Conservation (phyloP, 139 green algal genomes). For the Mychonastes homosphaera region DNA sequence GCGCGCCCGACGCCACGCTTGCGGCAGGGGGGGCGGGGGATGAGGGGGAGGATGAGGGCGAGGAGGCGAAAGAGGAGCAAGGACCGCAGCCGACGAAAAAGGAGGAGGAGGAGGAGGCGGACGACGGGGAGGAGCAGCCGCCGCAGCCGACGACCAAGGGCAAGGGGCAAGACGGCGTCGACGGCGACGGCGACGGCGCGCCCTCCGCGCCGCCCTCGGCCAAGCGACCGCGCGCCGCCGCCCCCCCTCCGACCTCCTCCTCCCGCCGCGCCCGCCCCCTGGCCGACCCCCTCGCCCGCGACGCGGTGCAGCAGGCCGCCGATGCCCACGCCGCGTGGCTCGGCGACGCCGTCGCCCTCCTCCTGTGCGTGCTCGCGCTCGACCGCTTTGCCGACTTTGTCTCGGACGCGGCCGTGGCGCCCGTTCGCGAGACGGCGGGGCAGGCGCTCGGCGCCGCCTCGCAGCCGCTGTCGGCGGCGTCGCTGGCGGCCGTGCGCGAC, state of each 20-base stretch:
- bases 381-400: constrained; percentile 92
- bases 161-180: background rate
- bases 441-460: constrained; percentile 77
- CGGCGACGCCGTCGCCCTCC: constrained; percentile 63
- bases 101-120: too few relatives aligned
- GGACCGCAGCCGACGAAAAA: too few relatives aligned
- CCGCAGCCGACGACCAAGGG: background rate
- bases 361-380: constrained; percentile 86
- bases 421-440: constrained; percentile 85
- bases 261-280: constrained; percentile 2
- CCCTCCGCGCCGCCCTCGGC: background rate
- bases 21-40: background rate
- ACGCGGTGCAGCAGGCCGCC: constrained; percentile 26
- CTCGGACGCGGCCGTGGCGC: constrained; percentile 83
- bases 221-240: background rate
- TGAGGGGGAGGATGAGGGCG: too few relatives aligned
- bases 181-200: background rate
- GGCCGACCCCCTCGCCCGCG: constrained; percentile 9
- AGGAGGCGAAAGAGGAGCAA: too few relatives aligned
- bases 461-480: constrained; percentile 18
- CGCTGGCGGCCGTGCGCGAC: constrained; percentile 35
- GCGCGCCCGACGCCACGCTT: constrained; percentile 16
- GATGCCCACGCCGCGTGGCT: constrained; percentile 62
- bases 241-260: too few relatives aligned
- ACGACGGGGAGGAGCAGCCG: too few relatives aligned